Conservation (phyloP, 1,284 basidiomycete species). For the Microbotryum scabiosae region DNA sequence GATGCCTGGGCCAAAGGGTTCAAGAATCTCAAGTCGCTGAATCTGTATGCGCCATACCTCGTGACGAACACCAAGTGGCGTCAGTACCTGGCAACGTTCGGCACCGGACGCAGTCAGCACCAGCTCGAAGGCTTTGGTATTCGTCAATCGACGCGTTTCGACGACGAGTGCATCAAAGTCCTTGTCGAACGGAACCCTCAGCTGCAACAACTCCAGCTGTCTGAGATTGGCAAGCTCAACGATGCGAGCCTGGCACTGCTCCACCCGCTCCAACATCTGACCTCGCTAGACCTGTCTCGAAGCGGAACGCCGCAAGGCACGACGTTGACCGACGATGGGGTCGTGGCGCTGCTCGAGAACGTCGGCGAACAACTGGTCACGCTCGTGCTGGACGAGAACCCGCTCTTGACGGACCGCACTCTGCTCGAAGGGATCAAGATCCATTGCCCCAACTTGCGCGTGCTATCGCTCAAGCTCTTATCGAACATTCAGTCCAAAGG, state of each 20-base stretch:
- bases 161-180: constrained; percentile 57
- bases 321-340: constrained; percentile 51
- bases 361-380: constrained; percentile 50
- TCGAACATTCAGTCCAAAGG: constrained; percentile 61
- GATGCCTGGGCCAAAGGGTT: constrained; percentile 57
- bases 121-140: constrained; percentile 65
- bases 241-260: constrained; percentile 57
- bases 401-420: constrained; percentile 51
- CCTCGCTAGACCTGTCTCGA: constrained; percentile 55
- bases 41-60: constrained; percentile 54
- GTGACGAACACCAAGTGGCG: constrained; percentile 50
- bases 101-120: constrained; percentile 5
- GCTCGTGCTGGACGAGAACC: constrained; percentile 50
- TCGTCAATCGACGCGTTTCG: constrained; percentile 48
- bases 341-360: constrained; percentile 50
- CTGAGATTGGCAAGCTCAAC: constrained; percentile 65
- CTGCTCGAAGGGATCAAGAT: constrained; percentile 56
- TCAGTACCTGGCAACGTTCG: constrained; percentile 58
- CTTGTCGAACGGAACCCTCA: constrained; percentile 57
- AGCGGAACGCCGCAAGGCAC: constrained; percentile 41
- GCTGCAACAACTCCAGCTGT: constrained; percentile 63
- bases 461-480: constrained; percentile 54
- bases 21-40: constrained; percentile 58
- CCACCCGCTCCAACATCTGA: constrained; percentile 48
- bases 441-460: constrained; percentile 49